Evolutionary conservation across 2,329 filamentous ascomycete genomes (phyloP).

Genomic region (Basipetospora chlamydospora): DNA sequence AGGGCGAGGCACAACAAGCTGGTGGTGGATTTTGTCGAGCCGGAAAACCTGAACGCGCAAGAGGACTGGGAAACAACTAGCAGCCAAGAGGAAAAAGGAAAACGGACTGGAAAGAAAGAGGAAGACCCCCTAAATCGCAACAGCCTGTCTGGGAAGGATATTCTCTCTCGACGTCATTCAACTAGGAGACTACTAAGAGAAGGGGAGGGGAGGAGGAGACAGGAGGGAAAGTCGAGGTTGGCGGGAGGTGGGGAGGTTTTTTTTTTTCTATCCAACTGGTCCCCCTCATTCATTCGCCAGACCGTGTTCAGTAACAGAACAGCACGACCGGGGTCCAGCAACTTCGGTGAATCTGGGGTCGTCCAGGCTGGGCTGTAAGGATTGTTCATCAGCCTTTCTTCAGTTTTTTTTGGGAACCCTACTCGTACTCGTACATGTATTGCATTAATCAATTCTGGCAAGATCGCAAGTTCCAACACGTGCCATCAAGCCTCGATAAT

Average conservation of each 20-base stretch:
- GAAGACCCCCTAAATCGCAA: conserved; percentile 10
- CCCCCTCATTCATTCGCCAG: too few species aligned
- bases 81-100: conserved; percentile 7
- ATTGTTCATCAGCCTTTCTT: too few species aligned
- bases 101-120: conserved; percentile 10
- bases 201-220: conserved; percentile 10
- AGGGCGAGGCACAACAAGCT: conserved; percentile 1
- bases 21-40: neutral
- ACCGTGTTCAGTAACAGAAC: too few species aligned
- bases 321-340: too few species aligned
- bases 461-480: too few species aligned
- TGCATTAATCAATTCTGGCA: too few species aligned
- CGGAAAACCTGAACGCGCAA: neutral
- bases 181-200: conserved; percentile 8
- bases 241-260: conserved; percentile 8
- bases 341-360: too few species aligned
- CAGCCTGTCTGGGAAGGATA: conserved; percentile 8
- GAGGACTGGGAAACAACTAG: neutral
- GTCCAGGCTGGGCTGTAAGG: too few species aligned
- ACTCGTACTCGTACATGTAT: too few species aligned
- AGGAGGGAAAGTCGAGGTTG: conserved; percentile 12
- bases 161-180: conserved; percentile 7
- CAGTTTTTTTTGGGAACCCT: too few species aligned
- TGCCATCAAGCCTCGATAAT: too few species aligned
- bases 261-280: too few species aligned